Evolutionary conservation across 1,284 basidiomycete species (phyloP).

Genomic region (Sporisorium sorghi): DNA sequence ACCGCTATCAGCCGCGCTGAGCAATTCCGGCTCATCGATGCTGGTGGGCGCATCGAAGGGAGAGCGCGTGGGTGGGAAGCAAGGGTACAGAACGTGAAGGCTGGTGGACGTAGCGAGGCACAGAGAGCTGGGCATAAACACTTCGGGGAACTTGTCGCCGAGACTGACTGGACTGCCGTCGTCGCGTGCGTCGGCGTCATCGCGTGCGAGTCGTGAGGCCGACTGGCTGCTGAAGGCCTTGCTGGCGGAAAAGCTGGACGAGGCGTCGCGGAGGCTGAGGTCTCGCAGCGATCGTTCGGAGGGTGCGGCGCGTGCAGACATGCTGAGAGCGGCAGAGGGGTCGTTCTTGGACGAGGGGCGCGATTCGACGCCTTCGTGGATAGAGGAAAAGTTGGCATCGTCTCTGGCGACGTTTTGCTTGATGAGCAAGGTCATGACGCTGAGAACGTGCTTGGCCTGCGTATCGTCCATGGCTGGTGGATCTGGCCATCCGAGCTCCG

Average conservation of each 20-base stretch:
- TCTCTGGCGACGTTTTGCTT: conserved; percentile 73
- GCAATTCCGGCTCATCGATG: conserved; percentile 13
- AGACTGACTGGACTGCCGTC: conserved; percentile 6
- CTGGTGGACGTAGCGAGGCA: conserved; percentile 53
- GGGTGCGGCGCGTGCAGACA: conserved; percentile 22
- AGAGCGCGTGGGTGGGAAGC: conserved; percentile 54
- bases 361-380: conserved; percentile 34
- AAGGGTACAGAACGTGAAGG: conserved; percentile 58
- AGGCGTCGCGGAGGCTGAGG: conserved; percentile 31
- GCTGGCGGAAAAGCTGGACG: conserved; percentile 36
- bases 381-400: conserved; percentile 49
- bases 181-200: conserved; percentile 40
- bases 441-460: conserved; percentile 85
- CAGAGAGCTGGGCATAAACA: conserved; percentile 51
- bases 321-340: conserved; percentile 10
- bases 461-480: conserved; percentile 83
- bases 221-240: conserved; percentile 30
- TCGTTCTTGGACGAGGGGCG: conserved; percentile 24
- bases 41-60: conserved; percentile 45
- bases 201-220: conserved; percentile 20
- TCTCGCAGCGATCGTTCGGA: conserved; percentile 52
- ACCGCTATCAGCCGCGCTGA: conserved; percentile 6
- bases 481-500: conserved; percentile 73
- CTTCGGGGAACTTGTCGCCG: conserved; percentile 39
- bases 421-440: conserved; percentile 77